Evolutionary conservation across 306 rosid genomes (phyloP).

Genomic region (Quercus variabilis): DNA sequence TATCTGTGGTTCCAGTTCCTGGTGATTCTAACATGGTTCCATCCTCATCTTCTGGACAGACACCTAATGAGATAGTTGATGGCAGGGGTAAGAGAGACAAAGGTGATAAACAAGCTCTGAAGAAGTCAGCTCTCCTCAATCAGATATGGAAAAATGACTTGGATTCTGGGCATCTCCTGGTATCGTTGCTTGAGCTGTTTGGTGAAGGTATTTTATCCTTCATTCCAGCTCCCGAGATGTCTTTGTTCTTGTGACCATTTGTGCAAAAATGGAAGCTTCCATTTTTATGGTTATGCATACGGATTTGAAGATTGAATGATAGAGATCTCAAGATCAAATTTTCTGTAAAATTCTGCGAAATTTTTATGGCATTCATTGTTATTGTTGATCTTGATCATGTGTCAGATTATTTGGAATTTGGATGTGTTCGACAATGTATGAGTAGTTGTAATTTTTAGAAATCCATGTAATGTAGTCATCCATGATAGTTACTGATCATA

Average conservation of each 20-base stretch:
- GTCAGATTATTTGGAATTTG: background rate
- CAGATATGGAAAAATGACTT: conserved; percentile 79
- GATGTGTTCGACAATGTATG: background rate
- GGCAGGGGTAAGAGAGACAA: conserved; percentile 15
- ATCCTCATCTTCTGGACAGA: conserved; percentile 12
- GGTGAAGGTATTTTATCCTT: conserved; percentile 68
- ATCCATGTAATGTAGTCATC: too few relatives aligned
- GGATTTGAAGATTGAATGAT: background rate
- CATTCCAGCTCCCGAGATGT: conserved; percentile 65
- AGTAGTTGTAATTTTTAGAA: too few relatives aligned
- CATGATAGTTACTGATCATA: too few relatives aligned
- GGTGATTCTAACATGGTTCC: conserved; percentile 17
- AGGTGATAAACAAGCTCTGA: conserved; percentile 23
- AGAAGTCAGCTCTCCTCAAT: conserved; percentile 46
- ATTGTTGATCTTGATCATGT: background rate
- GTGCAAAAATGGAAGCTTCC: background rate
- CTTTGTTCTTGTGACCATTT: conserved; percentile 41
- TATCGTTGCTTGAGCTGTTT: conserved; percentile 48
- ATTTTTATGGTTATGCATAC: background rate
- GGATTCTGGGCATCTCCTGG: conserved; percentile 54
- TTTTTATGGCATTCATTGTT: background rate
- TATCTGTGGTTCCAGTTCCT: conserved; percentile 7
- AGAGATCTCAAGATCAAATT: background rate
- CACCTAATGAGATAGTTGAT: conserved; percentile 1
- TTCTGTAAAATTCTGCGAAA: background rate